A percentile compares a stretch with the other conserved stretches of the same genome.
phyloP scores from a whole-genome alignment of 495 filamentous ascomycete genomes.

The Hypomontagnella submonticulosa region DNA sequence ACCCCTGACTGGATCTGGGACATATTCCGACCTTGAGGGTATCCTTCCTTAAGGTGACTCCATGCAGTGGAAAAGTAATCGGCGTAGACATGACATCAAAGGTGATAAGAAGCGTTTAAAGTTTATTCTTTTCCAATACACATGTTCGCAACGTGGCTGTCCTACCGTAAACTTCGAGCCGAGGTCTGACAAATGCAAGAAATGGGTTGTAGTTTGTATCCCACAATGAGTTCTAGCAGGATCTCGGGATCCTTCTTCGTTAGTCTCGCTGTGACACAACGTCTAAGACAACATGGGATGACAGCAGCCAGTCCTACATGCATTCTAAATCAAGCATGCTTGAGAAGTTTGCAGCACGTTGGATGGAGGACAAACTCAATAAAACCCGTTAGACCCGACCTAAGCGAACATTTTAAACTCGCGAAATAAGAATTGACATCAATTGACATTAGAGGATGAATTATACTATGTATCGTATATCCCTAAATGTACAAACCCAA shows the following conservation, averaged over 20 bases:
- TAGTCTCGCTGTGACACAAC: conserved; percentile 16
- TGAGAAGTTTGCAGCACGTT: conserved; percentile 22
- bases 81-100: conserved; percentile 3
- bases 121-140: background rate
- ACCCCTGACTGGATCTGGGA: conserved; percentile 1
- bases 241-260: background rate
- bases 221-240: conserved; percentile 5
- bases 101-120: conserved; percentile 15
- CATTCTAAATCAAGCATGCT: conserved; percentile 7
- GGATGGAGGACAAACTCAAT: conserved; percentile 18
- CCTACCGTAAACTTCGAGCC: no score
- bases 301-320: conserved; percentile 16
- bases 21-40: background rate
- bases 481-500: no score
- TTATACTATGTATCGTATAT: no score
- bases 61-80: conserved; percentile 11
- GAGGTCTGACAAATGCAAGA: background rate
- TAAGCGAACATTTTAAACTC: no score
- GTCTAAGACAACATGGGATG: conserved; percentile 28
- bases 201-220: background rate
- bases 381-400: background rate
- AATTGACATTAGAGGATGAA: no score
- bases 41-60: conserved; percentile 21
- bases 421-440: no score
- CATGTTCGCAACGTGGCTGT: no score